Conservation (phyloP, 2,329 filamentous ascomycete genomes). For the Alternaria arbusti region DNA sequence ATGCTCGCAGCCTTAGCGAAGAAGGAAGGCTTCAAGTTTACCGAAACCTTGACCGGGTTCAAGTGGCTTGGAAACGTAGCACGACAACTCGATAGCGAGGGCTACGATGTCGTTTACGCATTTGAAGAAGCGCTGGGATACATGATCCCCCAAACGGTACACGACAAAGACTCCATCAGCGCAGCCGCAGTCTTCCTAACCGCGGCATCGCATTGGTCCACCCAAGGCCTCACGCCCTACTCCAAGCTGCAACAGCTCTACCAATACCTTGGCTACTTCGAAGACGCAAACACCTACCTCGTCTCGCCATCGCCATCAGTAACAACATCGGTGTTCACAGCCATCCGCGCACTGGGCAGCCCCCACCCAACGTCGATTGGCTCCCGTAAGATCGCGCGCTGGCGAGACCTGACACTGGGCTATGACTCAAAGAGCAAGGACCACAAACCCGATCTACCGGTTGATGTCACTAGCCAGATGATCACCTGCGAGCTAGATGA, state of each 20-base stretch:
- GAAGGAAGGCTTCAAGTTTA: conserved; percentile 62
- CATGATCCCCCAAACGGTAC: conserved; percentile 68
- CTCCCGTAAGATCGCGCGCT: conserved; percentile 59
- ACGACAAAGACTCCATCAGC: conserved; percentile 70
- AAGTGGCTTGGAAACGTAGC: conserved; percentile 72
- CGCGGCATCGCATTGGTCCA: conserved; percentile 59
- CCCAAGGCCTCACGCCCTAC: conserved; percentile 62
- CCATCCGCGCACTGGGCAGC: conserved; percentile 56
- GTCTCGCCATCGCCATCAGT: conserved; percentile 61
- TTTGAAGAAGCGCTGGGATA: conserved; percentile 72
- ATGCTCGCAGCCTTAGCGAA: conserved; percentile 66
- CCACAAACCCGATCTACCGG: conserved; percentile 61
- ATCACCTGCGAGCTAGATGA: conserved; percentile 66
- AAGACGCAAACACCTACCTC: conserved; percentile 69
- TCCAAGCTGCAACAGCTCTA: conserved; percentile 65
- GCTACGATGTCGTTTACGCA: conserved; percentile 62
- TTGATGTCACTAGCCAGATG: conserved; percentile 67
- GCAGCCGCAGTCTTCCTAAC: conserved; percentile 66
- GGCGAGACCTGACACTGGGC: conserved; percentile 67
- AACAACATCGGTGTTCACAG: conserved; percentile 62
- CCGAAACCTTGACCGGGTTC: conserved; percentile 70
- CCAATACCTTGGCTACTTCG: conserved; percentile 64
- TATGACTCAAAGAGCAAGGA: conserved; percentile 63
- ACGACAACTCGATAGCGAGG: conserved; percentile 55
- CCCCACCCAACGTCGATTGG: conserved; percentile 58